Conservation (phyloP, 75 land plant species). For the Picea glauca region DNA sequence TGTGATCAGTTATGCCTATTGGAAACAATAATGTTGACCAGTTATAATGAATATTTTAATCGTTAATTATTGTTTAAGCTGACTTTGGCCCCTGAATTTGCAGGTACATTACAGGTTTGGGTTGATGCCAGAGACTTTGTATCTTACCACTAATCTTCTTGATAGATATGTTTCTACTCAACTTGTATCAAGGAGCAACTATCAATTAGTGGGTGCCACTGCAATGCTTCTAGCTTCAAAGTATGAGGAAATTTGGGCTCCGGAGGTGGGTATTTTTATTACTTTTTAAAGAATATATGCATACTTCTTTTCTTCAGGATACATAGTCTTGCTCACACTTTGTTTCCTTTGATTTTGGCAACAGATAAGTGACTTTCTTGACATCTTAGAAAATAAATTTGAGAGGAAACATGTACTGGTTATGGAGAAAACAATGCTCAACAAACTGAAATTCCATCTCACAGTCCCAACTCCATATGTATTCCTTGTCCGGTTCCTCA, state of each 20-base stretch:
- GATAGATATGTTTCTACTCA: conserved; percentile 58
- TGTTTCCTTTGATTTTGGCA: background rate
- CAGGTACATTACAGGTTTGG: conserved; percentile 85
- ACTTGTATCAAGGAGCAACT: conserved; percentile 39
- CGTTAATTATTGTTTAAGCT: background rate
- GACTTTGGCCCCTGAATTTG: background rate
- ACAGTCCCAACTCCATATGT: conserved; percentile 89
- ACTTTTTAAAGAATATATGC: no score
- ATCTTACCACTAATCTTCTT: conserved; percentile 59
- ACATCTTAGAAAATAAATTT: conserved; percentile 48
- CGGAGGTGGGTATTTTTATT: conserved; percentile 57
- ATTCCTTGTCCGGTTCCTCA: conserved; percentile 74
- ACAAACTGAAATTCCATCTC: conserved; percentile 58
- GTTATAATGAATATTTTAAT: conserved; percentile 26
- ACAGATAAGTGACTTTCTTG: conserved; percentile 68
- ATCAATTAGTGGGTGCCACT: conserved; percentile 85
- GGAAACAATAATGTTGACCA: conserved; percentile 11
- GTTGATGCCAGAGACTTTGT: conserved; percentile 82
- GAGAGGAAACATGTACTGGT: conserved; percentile 48
- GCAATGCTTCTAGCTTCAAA: conserved; percentile 80
- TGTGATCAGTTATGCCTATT: conserved; percentile 18
- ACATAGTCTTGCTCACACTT: background rate
- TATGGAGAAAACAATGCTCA: conserved; percentile 72
- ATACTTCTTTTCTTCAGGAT: background rate
- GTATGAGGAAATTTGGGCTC: conserved; percentile 92